A percentile compares a stretch with the other conserved stretches of the same genome.
Conservation (phyloP, 768 basidiomycete genomes). For the Trametes coccinea region DNA sequence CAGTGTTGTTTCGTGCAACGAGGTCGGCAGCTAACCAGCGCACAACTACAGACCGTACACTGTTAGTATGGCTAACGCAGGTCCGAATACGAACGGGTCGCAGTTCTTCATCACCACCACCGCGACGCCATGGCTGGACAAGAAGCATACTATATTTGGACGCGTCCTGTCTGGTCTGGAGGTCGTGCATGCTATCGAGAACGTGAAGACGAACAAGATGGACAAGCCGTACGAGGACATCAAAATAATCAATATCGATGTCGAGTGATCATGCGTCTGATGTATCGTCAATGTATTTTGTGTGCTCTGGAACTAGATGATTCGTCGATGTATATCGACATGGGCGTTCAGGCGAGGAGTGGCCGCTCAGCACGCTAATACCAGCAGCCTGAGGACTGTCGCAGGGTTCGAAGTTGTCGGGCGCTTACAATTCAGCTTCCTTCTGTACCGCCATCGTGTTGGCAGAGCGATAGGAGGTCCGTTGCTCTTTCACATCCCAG, state of each 20-base stretch:
- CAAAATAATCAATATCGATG: constrained; percentile 79
- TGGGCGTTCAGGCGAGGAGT: too few species aligned
- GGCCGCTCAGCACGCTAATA: too few species aligned
- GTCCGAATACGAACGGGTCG: constrained; percentile 87
- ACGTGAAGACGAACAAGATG: constrained; percentile 78
- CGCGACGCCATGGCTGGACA: constrained; percentile 91
- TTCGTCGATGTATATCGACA: too few species aligned
- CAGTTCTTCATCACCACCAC: constrained; percentile 99
- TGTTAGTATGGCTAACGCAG: constrained; percentile 93
- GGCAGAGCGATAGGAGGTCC: too few species aligned
- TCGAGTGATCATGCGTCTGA: constrained; percentile 46
- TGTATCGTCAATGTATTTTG: neutral
- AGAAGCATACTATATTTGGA: constrained; percentile 92
- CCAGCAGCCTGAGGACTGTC: too few species aligned
- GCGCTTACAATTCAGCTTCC: too few species aligned
- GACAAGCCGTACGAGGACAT: constrained; percentile 95
- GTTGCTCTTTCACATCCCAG: too few species aligned
- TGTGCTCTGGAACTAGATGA: neutral
- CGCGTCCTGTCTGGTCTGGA: constrained; percentile 85
- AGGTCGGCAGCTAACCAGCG: neutral
- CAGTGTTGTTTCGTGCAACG: neutral
- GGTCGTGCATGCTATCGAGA: constrained; percentile 90
- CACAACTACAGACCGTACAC: constrained; percentile 74
- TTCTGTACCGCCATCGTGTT: too few species aligned
- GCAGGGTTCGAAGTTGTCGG: too few species aligned